Base-by-base conservation (phyloP, 345 rosid species). In the Lumnitzera racemosa region DNA sequence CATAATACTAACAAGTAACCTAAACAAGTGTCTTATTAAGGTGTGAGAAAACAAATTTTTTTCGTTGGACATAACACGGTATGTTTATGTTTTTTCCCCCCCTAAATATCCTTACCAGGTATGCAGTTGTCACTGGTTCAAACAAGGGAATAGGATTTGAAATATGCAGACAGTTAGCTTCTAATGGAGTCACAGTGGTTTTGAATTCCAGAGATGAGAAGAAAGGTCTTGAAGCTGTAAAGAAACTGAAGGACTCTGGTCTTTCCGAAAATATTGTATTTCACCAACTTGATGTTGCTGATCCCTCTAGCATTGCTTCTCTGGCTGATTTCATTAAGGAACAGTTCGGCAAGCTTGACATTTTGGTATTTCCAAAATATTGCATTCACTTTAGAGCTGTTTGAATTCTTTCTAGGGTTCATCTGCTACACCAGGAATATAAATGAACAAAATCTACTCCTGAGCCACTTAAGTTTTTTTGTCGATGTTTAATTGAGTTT, bases 141-240 rank as follows among this genome's bases (percentile, higher is more conserved):
- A 65, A 72, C 65, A 70, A 65, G 66, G 83, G 83, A 24, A 67
- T 79, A 2, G 80, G 83, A 4, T 61, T 70, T 31, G 83, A 70
- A 50, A 69, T 72, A 41, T 77, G 81, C 43, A 70, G 47, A 51
- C 76, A 67, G 55, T 50, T 73, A 47, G 73, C 76, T 46, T 24
- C 69, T 1, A 57, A 64, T 9, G 81, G 68, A 7, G 24, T 70
- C 0, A 15, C 7, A 13, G 78, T 73, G 52, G 58, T 73, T 27
- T 25, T 73, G 11, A 73, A 78, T 0, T 61, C 74, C 13, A 67
- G 73, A 77, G 71, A 73, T 61, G 71, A 70, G 54, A 73, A 58
- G 20, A 70, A 56, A 24, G 76, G 74, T 2, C 56, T 57, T 31
- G 69, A 67, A 59, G 81, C 73, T 2, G 60, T 67, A 7, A 53